A percentile compares a stretch with the other conserved stretches of the same genome.
These are phyloP conservation scores for Ophidiomyces ophidiicola DNA, from an alignment of 2,329 filamentous ascomycete species.

Conservation along the genomic window DNA sequence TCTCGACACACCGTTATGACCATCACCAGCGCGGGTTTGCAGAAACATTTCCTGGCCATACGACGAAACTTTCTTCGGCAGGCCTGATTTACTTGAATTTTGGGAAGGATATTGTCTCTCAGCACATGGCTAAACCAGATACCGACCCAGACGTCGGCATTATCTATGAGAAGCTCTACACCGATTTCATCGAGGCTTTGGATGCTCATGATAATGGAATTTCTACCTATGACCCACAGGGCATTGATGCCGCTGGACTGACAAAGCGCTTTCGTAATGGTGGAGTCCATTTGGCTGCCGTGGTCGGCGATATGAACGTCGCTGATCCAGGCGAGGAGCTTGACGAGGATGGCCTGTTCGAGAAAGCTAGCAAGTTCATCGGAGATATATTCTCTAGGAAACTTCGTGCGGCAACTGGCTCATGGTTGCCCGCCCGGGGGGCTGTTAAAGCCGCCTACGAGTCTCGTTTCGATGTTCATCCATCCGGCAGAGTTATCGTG, in stretches of 20 bases:
- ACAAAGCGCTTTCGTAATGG: conserved; percentile 73
- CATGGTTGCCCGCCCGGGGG: conserved; percentile 79
- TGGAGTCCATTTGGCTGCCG: conserved; percentile 69
- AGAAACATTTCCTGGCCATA: conserved; percentile 69
- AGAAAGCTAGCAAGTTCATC: conserved; percentile 65
- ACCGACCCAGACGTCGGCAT: conserved; percentile 57
- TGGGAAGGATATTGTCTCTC: conserved; percentile 68
- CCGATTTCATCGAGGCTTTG: conserved; percentile 85
- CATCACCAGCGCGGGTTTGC: conserved; percentile 92
- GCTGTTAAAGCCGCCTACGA: conserved; percentile 66
- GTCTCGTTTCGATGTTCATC: conserved; percentile 53
- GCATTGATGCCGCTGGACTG: conserved; percentile 56
- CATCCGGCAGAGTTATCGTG: conserved; percentile 67
- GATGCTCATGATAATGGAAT: conserved; percentile 98
- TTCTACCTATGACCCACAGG: conserved; percentile 61
- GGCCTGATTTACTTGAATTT: conserved; percentile 95
- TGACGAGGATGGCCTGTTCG: conserved; percentile 75
- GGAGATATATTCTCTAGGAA: conserved; percentile 78
- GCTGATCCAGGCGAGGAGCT: conserved; percentile 43
- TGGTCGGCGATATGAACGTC: conserved; percentile 69
- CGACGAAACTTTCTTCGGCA: conserved; percentile 84
- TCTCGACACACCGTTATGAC: conserved; percentile 67
- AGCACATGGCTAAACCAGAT: conserved; percentile 47
- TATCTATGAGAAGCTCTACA: conserved; percentile 81
- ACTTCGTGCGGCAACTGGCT: conserved; percentile 58